A percentile compares a stretch with the other conserved stretches of the same genome.
Conservation (phyloP, 176 grass and related monocot species). For the Eremochloa ophiuroides region DNA sequence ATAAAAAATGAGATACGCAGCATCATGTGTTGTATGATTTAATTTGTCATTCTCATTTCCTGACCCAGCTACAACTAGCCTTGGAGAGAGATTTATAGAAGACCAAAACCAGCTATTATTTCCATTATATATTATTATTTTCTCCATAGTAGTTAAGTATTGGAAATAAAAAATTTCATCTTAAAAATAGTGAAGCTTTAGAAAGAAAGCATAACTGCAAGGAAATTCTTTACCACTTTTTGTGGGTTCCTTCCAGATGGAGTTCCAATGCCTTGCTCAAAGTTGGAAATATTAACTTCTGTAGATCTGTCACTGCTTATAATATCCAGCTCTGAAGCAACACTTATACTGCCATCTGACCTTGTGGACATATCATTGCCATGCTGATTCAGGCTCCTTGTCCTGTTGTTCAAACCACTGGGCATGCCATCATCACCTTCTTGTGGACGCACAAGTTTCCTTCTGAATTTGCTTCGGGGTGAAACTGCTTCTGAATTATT, state of each 20-base stretch:
- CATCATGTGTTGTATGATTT: background rate
- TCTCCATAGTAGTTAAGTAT: background rate
- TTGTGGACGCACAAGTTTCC: slow-evolving; percentile 61
- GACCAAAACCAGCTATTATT: background rate
- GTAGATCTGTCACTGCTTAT: slow-evolving; percentile 56
- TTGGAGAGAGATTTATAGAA: background rate
- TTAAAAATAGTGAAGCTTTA: slow-evolving; percentile 21
- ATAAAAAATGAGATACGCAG: slow-evolving; percentile 9
- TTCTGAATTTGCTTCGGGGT: slow-evolving; percentile 61
- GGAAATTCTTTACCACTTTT: slow-evolving; percentile 45
- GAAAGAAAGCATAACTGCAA: background rate
- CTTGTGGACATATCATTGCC: slow-evolving; percentile 54
- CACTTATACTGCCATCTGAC: slow-evolving; percentile 57
- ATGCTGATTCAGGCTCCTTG: slow-evolving; percentile 49
- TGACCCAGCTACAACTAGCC: background rate
- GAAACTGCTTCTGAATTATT: slow-evolving; percentile 63
- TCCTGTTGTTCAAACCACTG: slow-evolving; percentile 44
- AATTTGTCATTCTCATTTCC: background rate
- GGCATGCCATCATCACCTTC: slow-evolving; percentile 51
- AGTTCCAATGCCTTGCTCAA: slow-evolving; percentile 45
- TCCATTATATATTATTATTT: slow-evolving; percentile 1
- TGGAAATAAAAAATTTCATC: background rate
- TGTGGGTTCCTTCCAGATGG: slow-evolving; percentile 51
- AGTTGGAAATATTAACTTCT: slow-evolving; percentile 37
- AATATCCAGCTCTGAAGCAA: slow-evolving; percentile 50